phyloP scores from a whole-genome alignment of 1,284 basidiomycete species.

The Malassezia vespertilionis region DNA sequence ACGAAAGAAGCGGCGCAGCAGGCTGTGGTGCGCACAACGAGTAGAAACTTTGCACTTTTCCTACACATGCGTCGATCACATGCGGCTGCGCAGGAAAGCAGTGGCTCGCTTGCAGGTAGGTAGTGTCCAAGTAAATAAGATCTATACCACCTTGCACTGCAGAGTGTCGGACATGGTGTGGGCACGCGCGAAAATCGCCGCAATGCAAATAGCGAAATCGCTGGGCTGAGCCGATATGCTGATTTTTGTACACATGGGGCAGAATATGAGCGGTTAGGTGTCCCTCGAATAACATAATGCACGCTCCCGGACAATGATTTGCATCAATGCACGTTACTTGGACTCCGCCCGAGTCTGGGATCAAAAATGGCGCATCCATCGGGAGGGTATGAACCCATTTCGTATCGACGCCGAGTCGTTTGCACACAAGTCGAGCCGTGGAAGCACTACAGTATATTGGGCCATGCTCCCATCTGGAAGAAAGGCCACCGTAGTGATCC shows the following conservation, averaged over 20 bases:
- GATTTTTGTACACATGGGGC: conserved; percentile 20
- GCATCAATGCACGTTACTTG: conserved; percentile 87
- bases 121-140: conserved; percentile 86
- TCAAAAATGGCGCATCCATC: conserved; percentile 61
- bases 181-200: conserved; percentile 58
- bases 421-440: conserved; percentile 78
- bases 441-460: conserved; percentile 80
- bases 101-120: conserved; percentile 87
- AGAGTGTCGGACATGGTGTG: conserved; percentile 30
- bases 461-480: conserved; percentile 70
- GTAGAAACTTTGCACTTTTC: conserved; percentile 50
- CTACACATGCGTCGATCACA: conserved; percentile 81
- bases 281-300: conserved; percentile 85
- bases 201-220: conserved; percentile 86
- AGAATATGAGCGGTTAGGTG: conserved; percentile 68
- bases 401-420: conserved; percentile 74
- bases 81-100: conserved; percentile 86
- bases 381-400: conserved; percentile 79
- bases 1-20: not conserved
- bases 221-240: conserved; percentile 40
- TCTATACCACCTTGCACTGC: conserved; percentile 54
- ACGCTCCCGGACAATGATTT: conserved; percentile 87
- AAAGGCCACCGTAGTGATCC: conserved; percentile 51
- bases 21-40: not conserved
- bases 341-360: conserved; percentile 76